A percentile compares a stretch with the other conserved stretches of the same genome.
Evolutionary conservation across 2,329 filamentous ascomycete genomes (phyloP).

Genomic region (Cordyceps farinosa): DNA sequence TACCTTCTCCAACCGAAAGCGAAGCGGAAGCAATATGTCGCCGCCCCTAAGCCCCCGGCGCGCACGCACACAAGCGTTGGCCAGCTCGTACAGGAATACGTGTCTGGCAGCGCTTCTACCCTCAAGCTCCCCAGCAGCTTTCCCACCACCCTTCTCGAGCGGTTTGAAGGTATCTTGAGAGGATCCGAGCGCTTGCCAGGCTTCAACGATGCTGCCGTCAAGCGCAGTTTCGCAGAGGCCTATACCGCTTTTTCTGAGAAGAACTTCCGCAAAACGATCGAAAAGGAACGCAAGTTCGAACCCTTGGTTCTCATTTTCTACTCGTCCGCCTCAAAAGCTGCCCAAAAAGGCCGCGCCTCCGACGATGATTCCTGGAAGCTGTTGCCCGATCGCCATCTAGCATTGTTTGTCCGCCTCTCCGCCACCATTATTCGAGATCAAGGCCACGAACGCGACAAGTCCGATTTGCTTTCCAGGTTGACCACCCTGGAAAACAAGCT

Average conservation of each 20-base stretch:
- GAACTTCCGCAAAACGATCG: slow-evolving; percentile 83
- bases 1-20: slow-evolving; percentile 89
- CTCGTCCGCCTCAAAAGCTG: slow-evolving; percentile 81
- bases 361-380: slow-evolving; percentile 88
- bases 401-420: slow-evolving; percentile 86
- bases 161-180: slow-evolving; percentile 74
- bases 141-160: slow-evolving; percentile 56
- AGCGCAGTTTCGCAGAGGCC: slow-evolving; percentile 90
- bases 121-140: slow-evolving; percentile 58
- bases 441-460: slow-evolving; percentile 78
- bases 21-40: slow-evolving; percentile 83
- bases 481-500: slow-evolving; percentile 87
- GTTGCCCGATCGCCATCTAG: slow-evolving; percentile 90
- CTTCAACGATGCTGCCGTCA: slow-evolving; percentile 85
- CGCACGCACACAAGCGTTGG: slow-evolving; percentile 69
- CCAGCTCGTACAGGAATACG: slow-evolving; percentile 86
- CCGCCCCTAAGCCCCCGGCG: slow-evolving; percentile 58
- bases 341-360: slow-evolving; percentile 69
- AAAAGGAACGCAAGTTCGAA: slow-evolving; percentile 90
- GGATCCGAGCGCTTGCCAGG: slow-evolving; percentile 82
- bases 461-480: slow-evolving; percentile 77
- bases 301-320: slow-evolving; percentile 95
- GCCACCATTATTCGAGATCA: slow-evolving; percentile 75
- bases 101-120: slow-evolving; percentile 45
- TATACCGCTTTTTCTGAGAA: slow-evolving; percentile 90